Evolutionary conservation across 768 basidiomycete genomes (phyloP), one percentile per base, ranked within the genome.

Genomic region (Leccinellum luteum): DNA sequence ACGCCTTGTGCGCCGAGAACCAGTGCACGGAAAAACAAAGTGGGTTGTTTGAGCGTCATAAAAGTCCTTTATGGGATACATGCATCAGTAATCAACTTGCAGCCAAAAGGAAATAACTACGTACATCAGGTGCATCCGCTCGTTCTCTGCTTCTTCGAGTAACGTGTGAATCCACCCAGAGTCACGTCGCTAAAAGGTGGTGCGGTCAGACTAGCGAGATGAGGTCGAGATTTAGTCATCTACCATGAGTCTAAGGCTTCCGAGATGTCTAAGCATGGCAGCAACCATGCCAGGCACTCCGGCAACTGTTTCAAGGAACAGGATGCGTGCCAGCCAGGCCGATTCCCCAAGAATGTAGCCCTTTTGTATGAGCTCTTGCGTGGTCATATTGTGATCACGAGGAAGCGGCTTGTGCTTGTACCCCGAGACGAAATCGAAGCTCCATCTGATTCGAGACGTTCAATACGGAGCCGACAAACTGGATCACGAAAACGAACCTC

Each of bases 281-380:
- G 85, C 92, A n/a, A 90, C 93, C 92, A 95, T 95, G 5, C 95
- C 95, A 19, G 96, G 96, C 1, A 98, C 94, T 21, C 92, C 97
- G 13, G 97, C 97, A 53, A 97, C 85, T 52, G 83, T 87, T 75
- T 98, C 96, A 32, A 98, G 79, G 75, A 88, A 83, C 48, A 88
- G 71, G 60, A 87, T 81, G 25, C 87, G 76, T 66, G 78, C 58
- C 49, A 95, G 73, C 95, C 94, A 98, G 45, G 82, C 85, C 19
- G 82, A 74, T 53, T 90, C 87, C 53, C 83, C 78, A 66, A 98
- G 79, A 41, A 91, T 68, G 68, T 89, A 87, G 0, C 93, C 91
- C 21, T 80, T 81, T 61, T 85, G 81, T 53, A 88, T 79, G 25
- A 98, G 80, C 62, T 98, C 83, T 48, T 84, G 79, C 23, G 94